Conservation (phyloP, 2,329 filamentous ascomycete genomes). For the Talaromyces sp. region DNA sequence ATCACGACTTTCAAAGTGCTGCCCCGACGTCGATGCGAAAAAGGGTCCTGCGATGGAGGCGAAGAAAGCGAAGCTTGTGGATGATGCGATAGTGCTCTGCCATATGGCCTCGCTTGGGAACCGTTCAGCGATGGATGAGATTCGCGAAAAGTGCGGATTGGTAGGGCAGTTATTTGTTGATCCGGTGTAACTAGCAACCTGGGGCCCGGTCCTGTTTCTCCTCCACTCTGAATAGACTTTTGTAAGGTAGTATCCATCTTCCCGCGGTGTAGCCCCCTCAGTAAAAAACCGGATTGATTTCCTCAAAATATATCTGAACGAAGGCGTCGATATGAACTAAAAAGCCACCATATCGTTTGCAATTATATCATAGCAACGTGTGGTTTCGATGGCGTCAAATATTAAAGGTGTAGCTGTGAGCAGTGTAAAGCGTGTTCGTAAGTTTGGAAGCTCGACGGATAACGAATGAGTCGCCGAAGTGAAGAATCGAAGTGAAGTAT, state of each 20-base stretch:
- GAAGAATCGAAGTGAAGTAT: neutral
- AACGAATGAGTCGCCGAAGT: conserved; percentile 8
- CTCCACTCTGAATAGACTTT: conserved; percentile 20
- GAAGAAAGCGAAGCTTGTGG: conserved; percentile 26
- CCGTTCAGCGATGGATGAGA: conserved; percentile 12
- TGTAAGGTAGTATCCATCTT: conserved; percentile 33
- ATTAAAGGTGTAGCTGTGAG: neutral
- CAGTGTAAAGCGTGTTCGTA: neutral
- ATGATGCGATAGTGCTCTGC: conserved; percentile 19
- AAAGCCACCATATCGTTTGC: neutral
- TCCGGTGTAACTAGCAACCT: conserved; percentile 17
- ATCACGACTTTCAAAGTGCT: conserved; percentile 45
- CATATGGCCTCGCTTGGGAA: conserved; percentile 11
- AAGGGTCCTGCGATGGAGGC: conserved; percentile 23
- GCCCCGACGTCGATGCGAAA: conserved; percentile 37
- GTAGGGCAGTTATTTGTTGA: conserved; percentile 17
- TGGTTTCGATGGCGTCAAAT: neutral
- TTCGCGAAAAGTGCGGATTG: conserved; percentile 10
- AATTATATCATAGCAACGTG: neutral
- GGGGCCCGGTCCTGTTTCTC: conserved; percentile 18
- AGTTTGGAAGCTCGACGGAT: neutral
- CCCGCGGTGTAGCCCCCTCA: conserved; percentile 22
- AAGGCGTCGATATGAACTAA: neutral
- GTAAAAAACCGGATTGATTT: neutral
- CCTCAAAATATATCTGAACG: neutral